Conservation (phyloP, 495 filamentous ascomycete genomes). For the Penicillium pancosmium region DNA sequence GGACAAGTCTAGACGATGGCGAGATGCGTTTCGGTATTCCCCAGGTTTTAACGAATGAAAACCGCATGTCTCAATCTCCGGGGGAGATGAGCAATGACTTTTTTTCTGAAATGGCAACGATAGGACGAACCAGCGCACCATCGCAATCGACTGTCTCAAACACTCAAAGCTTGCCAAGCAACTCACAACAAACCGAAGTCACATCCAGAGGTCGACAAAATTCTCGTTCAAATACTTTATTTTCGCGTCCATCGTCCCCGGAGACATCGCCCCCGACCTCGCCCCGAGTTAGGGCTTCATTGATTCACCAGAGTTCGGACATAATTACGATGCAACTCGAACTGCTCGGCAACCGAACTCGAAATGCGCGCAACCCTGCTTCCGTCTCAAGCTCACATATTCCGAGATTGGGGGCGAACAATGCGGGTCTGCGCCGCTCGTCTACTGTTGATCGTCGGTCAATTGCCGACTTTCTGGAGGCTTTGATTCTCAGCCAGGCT, state of each 20-base stretch:
- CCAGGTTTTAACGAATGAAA: conserved; percentile 39
- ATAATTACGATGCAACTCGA: conserved; percentile 55
- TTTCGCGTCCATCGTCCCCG: conserved; percentile 45
- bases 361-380: conserved; percentile 24
- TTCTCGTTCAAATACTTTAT: conserved; percentile 47
- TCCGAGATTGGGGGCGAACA: conserved; percentile 21
- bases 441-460: conserved; percentile 31
- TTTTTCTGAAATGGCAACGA: conserved; percentile 34
- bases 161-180: conserved; percentile 18
- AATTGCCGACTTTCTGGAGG: conserved; percentile 43
- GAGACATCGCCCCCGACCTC: conserved; percentile 49
- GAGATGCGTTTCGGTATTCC: conserved; percentile 25
- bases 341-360: conserved; percentile 41
- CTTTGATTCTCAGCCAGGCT: conserved; percentile 37
- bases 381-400: conserved; percentile 14
- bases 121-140: conserved; percentile 28
- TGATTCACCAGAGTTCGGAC: conserved; percentile 50
- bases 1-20: conserved; percentile 12
- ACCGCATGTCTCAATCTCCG: conserved; percentile 43
- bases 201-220: conserved; percentile 24
- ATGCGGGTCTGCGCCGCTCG: conserved; percentile 17
- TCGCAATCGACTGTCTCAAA: conserved; percentile 15
- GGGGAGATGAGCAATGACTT: conserved; percentile 40
- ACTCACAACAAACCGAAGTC: conserved; percentile 16
- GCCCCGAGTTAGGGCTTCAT: conserved; percentile 47